These are phyloP conservation scores for Talaromyces atroroseus DNA, from an alignment of 2,329 filamentous ascomycete genomes.

Conservation along the genomic window DNA sequence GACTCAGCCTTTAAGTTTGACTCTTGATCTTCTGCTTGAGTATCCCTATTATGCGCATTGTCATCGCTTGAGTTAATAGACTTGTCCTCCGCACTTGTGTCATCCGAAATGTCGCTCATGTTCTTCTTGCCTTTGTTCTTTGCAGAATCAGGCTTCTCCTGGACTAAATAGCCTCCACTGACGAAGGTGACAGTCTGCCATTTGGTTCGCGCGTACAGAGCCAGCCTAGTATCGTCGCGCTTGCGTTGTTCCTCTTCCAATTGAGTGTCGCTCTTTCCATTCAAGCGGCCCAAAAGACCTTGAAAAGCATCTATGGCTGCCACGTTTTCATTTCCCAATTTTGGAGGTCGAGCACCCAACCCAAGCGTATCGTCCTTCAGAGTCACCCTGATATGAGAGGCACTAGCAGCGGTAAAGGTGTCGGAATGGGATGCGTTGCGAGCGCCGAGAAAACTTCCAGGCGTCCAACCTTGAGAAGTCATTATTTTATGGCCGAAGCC, in stretches of 20 bases:
- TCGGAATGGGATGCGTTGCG: constrained; percentile 68
- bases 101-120: constrained; percentile 22
- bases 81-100: not conserved
- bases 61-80: not conserved
- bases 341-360: constrained; percentile 72
- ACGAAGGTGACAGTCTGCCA: constrained; percentile 83
- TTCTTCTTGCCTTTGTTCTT: constrained; percentile 34
- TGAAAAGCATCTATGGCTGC: constrained; percentile 85
- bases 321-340: constrained; percentile 60
- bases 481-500: constrained; percentile 89
- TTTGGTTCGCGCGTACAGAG: constrained; percentile 66
- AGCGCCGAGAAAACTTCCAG: constrained; percentile 75
- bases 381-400: constrained; percentile 76
- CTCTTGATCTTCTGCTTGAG: not conserved
- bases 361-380: constrained; percentile 90
- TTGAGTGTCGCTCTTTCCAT: constrained; percentile 74
- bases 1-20: not conserved
- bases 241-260: constrained; percentile 65
- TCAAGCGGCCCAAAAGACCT: constrained; percentile 78
- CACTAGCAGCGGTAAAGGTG: constrained; percentile 72
- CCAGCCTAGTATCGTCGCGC: constrained; percentile 65
- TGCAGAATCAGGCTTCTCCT: constrained; percentile 48
- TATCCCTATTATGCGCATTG: not conserved
- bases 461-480: constrained; percentile 81
- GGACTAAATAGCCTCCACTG: constrained; percentile 67